Evolutionary conservation across 176 grass and related monocot species (phyloP).

Genomic region (Carex scoparia): DNA sequence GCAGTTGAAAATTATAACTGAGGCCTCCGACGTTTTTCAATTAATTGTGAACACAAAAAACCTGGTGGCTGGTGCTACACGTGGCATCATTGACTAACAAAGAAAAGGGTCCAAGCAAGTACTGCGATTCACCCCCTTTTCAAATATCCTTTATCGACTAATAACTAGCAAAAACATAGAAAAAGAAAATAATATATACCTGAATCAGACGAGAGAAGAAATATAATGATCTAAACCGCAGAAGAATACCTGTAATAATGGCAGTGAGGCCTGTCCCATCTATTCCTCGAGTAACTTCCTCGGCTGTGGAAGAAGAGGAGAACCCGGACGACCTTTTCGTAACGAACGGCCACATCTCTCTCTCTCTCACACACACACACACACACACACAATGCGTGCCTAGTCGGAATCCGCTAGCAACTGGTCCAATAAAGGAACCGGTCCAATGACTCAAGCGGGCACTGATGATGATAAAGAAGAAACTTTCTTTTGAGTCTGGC

Average conservation of each 20-base stretch:
- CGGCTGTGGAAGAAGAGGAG: constrained; percentile 51
- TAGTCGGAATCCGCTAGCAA: too few species aligned
- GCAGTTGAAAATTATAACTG: not conserved
- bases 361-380: not conserved
- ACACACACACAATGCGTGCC: too few species aligned
- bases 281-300: constrained; percentile 47
- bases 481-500: too few species aligned
- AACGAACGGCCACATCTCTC: constrained; percentile 42
- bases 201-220: not conserved
- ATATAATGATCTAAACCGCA: not conserved
- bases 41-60: not conserved
- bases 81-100: too few species aligned
- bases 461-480: too few species aligned
- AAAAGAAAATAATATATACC: too few species aligned
- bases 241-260: constrained; percentile 39
- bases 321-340: constrained; percentile 50
- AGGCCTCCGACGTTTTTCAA: not conserved
- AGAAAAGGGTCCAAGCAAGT: not conserved
- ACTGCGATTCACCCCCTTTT: not conserved
- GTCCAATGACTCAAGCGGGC: too few species aligned
- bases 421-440: too few species aligned
- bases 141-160: not conserved
- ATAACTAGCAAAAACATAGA: too few species aligned
- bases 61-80: too few species aligned
- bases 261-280: constrained; percentile 44